Conservation (phyloP, 2,329 filamentous ascomycete species). For the Colletotrichum sp. region DNA sequence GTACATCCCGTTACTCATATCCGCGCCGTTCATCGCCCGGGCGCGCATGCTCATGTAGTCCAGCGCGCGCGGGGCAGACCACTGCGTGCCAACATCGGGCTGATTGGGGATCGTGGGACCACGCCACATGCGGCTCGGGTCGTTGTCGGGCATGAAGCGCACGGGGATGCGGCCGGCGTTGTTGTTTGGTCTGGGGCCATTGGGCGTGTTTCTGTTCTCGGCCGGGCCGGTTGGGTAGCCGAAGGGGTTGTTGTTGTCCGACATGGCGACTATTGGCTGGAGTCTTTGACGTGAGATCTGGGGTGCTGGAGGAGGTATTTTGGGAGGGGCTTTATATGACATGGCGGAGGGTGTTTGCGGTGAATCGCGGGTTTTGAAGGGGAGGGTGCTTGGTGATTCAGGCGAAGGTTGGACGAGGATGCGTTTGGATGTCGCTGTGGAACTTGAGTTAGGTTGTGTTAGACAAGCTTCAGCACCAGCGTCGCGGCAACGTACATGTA, state of each 20-base stretch:
- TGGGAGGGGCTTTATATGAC: not conserved
- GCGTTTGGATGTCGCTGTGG: not conserved
- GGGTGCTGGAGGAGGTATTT: no score
- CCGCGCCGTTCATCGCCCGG: not conserved
- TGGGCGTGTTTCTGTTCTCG: not conserved
- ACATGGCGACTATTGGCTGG: not conserved
- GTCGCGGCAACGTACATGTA: not conserved
- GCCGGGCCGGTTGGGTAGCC: not conserved
- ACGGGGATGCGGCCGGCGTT: not conserved
- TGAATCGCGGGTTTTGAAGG: not conserved
- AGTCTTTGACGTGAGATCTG: rapidly evolving
- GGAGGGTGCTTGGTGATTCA: not conserved
- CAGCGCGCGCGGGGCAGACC: not conserved
- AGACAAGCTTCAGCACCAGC: not conserved
- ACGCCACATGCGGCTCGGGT: not conserved
- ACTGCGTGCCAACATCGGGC: not conserved
- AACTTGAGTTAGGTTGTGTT: not conserved
- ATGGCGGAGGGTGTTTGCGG: not conserved
- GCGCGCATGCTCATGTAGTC: not conserved
- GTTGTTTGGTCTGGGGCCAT: not conserved
- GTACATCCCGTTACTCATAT: not conserved
- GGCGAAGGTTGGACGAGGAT: not conserved
- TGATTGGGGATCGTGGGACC: not conserved
- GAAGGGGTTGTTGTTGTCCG: not conserved
- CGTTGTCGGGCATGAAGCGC: not conserved